phyloP scores from a whole-genome alignment of 306 rosid species.

The Cicer arietinum region DNA sequence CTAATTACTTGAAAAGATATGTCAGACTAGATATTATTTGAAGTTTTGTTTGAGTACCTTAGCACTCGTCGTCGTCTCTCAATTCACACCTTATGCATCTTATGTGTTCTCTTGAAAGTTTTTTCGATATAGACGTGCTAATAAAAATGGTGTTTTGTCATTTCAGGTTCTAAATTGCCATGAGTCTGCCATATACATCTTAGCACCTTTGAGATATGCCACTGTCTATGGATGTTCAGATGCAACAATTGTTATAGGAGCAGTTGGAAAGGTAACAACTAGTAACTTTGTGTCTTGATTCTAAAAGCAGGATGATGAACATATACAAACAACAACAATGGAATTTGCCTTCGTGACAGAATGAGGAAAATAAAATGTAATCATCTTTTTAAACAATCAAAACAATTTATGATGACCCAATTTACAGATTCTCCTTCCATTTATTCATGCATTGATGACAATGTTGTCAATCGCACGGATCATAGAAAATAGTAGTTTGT shows the following conservation, averaged over 20 bases:
- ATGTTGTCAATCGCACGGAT: too few species aligned
- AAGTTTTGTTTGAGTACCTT: slow-evolving; percentile 21
- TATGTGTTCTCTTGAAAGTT: slow-evolving; percentile 9
- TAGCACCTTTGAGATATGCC: slow-evolving; percentile 95
- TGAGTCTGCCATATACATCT: slow-evolving; percentile 71
- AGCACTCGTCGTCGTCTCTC: slow-evolving; percentile 12
- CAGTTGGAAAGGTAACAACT: slow-evolving; percentile 94
- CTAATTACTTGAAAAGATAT: slow-evolving; percentile 14
- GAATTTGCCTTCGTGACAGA: slow-evolving; percentile 29
- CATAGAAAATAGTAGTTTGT: too few species aligned
- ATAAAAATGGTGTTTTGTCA: slow-evolving; percentile 36
- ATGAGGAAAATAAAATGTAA: slow-evolving; percentile 10
- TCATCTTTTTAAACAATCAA: neutral
- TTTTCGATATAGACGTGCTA: slow-evolving; percentile 27
- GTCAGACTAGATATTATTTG: slow-evolving; percentile 26
- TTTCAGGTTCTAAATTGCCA: slow-evolving; percentile 93
- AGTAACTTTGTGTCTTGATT: slow-evolving; percentile 34
- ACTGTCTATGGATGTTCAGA: slow-evolving; percentile 97
- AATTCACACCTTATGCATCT: slow-evolving; percentile 28
- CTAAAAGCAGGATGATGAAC: slow-evolving; percentile 9
- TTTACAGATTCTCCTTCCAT: neutral
- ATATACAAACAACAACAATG: slow-evolving; percentile 30
- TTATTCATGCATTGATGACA: neutral
- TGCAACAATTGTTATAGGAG: slow-evolving; percentile 91
- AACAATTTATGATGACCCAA: neutral